Base-by-base conservation (phyloP, 2,329 filamentous ascomycete genomes). In the Alternaria gansuensis region DNA sequence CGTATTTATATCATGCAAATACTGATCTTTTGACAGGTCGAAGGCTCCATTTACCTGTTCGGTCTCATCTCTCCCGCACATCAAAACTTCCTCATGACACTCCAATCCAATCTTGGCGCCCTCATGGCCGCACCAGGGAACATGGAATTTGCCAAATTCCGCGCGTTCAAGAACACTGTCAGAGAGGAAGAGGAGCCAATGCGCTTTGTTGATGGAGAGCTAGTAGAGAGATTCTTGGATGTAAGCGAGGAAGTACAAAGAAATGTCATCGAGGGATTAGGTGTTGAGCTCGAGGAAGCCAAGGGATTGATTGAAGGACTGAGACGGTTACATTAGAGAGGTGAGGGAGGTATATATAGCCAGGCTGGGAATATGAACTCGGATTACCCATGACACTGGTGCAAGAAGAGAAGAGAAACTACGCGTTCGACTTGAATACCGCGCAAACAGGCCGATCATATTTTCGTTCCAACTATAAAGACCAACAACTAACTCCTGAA, bases 41-140 rank as follows among this genome's bases (percentile, higher is more conserved):
- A 98, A 76, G 95, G 95, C 26, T 90, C 90, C 0, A 89, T 99
- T 48, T 97, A 97, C 77, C 87, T 99, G 64, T 94, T 95, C 70
- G 92, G 90, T 0, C 85, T 90, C 6, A 92, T 99, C 64, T 83
- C 88, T 3, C 83, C 90, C 0, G 76, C 84, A 4, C 87, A 90
- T 52, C 89, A 92, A 71, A 90, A 96, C 67, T 82, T 96, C 11
- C 84, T 99, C 26, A 89, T 97, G 78, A 87, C 87, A 1, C 87
- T 99, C 54, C 95, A 99, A 75, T 80, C 82, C 0, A 86, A 84
- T 36, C 84, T 98, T 56, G 87, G 90, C 5, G 81, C 84, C 3
- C 82, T 86, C 5, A 83, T 97, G 28, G 80, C 85, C 34, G 88
- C 87, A 0, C 85, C 90, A 0, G 95, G 95, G 0, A 81, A 88